Base-by-base conservation (phyloP, 257 asterid species). In the Petunia secreta region DNA sequence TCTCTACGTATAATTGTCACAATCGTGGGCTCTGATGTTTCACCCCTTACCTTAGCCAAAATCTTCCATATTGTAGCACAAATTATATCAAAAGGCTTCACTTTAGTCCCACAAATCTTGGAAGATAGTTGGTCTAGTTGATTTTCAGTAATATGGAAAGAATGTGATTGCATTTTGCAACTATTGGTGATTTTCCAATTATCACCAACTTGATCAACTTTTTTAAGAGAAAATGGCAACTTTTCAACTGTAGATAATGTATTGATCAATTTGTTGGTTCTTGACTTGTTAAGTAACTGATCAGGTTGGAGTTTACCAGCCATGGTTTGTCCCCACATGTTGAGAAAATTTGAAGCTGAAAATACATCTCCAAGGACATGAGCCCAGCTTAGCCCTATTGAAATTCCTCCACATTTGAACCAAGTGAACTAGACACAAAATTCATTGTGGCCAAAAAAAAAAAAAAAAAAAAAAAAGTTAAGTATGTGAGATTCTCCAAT, bases 351-450 rank as follows among this genome's bases (percentile, higher is more conserved):
- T 60, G 89, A 75, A 77, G 95, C 97, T 85, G 93, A 80, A 84
- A 87, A 92, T 80, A 88, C 91, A 84, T 91, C 97, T 84, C 98
- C 98, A 40, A 94, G 89, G 5, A 90, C 3, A 44, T 92, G 98
- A 46, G 96, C 87, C 97, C 96, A 94, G 48, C 92, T 89, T 83
- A 94, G 71, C 46, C 98, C 98, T 40, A 92, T 60, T 38, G 93
- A 81, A 16, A 94, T 3, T 36, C 98, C 98, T 85, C 98, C 98
- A 82, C 98, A 94, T 69, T 88, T 84, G 87, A 92, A 94, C 90
- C 80, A 76, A 52, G 98, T 92, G 43, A 92, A 63, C 98, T 92
- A 84, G 4, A 25, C 4, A 74, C 34, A 69, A 50, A n/a, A 67
- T 39, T 9, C 73, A 64, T 5, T 5, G 11, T 64, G n/a, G 50